Base-by-base conservation (phyloP, 1,284 basidiomycete species). In the Mycocalia duriaeana region DNA sequence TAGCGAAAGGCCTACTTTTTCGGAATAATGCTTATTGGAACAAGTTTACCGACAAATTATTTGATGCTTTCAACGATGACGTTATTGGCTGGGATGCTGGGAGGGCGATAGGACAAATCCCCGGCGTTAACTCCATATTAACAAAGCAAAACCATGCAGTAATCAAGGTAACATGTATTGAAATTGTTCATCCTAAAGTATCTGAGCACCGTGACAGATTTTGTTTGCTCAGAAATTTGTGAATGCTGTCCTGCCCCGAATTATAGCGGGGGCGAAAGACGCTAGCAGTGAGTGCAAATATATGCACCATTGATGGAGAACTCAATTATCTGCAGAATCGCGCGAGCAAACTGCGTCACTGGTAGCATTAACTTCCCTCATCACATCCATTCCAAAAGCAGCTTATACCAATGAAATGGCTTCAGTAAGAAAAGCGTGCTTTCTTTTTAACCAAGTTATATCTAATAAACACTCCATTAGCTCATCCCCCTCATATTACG, bases 401-500 rank as follows among this genome's bases (percentile, higher is more conserved):
- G 69, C 88, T 3, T 92, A 90, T 57, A 67, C 74, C 3, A 69
- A 76, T 25, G 78, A 91, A 53, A 75, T 95, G 61, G 63, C 82
- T 5, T 76, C 74, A 13, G 91, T 91, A 48, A 48, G 80, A 61
- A 7, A 39, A 9, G 14, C 9, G 8, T 13, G 9, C 23, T 24
- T 23, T 25, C 42, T 13, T 14, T 13, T 46, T 20, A 18, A 28
- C 9, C 25, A 25, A 16, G 36, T 31, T 25, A 25, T 7, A 34
- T 45, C 26, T 46, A 39, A 9, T 36, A 53, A 25, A 18, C 31
- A 38, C 26, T 47, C n/a, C 19, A 16, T 34, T 59, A 95, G 87
- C 77, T 98, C 13, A 81, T 97, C 54, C 94, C 95, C 0, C 72
- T 98, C 14, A 76, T 99, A 1, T 72, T 99, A 40, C 89, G 89